phyloP scores from a whole-genome alignment of 1,284 basidiomycete species.

The Puccinia polysora region DNA sequence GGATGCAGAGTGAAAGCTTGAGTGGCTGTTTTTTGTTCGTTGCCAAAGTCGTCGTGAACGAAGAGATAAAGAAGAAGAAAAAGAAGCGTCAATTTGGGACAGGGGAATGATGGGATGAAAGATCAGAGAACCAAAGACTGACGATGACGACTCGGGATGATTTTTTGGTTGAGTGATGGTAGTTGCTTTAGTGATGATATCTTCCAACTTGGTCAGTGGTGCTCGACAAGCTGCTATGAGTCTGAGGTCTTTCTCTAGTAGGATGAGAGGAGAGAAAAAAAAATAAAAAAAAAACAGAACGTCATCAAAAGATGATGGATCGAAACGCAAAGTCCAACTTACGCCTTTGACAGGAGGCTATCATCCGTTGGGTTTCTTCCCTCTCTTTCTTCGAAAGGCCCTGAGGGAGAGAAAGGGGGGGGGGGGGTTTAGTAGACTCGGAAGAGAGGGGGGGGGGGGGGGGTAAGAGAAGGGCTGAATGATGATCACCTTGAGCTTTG shows the following conservation, averaged over 20 bases:
- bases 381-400: constrained; percentile 30
- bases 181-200: constrained; percentile 20
- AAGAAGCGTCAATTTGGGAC: neutral
- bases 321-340: neutral
- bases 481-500: too few species aligned
- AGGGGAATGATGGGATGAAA: neutral
- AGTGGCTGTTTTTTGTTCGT: too few species aligned
- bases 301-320: neutral
- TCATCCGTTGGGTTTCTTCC: constrained; percentile 29
- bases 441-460: too few species aligned
- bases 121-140: neutral
- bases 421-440: too few species aligned
- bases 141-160: neutral
- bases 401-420: constrained; percentile 1
- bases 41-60: too few species aligned
- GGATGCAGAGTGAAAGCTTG: too few species aligned
- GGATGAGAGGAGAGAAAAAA: neutral
- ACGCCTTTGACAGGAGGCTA: constrained; percentile 27
- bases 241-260: constrained; percentile 29
- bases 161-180: neutral
- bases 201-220: constrained; percentile 14
- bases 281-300: neutral
- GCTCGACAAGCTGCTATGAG: constrained; percentile 21
- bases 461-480: too few species aligned
- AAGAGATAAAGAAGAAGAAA: too few species aligned